phyloP scores from a whole-genome alignment of 345 rosid genomes.

The Boechera divaricarpa region DNA sequence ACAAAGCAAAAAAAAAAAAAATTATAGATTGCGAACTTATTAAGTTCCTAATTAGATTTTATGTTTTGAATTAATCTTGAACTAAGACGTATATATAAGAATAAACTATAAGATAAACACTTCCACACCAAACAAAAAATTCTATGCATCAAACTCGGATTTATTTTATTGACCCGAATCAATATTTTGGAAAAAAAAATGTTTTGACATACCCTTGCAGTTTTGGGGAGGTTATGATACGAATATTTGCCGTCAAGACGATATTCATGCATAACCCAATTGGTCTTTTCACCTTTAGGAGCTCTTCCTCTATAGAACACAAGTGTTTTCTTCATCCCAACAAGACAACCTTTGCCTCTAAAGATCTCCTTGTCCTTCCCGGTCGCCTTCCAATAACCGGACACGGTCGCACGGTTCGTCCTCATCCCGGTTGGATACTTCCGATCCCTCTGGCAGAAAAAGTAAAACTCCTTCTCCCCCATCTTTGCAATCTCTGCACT shows the following conservation, averaged over 20 bases:
- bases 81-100: not conserved
- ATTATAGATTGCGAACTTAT: conserved; percentile 1
- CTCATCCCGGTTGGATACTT: conserved; percentile 99
- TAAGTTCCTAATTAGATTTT: not conserved
- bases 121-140: conserved; percentile 1
- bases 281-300: conserved; percentile 93
- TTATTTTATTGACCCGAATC: not conserved
- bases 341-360: conserved; percentile 68
- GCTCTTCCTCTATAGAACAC: conserved; percentile 97
- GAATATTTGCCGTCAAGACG: conserved; percentile 89
- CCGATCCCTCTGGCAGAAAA: conserved; percentile 88
- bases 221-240: conserved; percentile 66
- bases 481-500: conserved; percentile 86
- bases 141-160: conserved; percentile 15
- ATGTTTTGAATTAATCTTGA: conserved; percentile 25
- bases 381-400: conserved; percentile 99
- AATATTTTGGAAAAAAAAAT: not conserved
- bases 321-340: conserved; percentile 99
- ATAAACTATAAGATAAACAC: not conserved
- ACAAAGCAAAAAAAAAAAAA: conserved; percentile 3
- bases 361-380: conserved; percentile 91
- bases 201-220: conserved; percentile 61
- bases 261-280: conserved; percentile 97
- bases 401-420: conserved; percentile 87
- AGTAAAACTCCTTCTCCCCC: conserved; percentile 96